A percentile compares a stretch with the other conserved stretches of the same genome.
phyloP scores from a whole-genome alignment of 2,329 filamentous ascomycete genomes.

The Fusarium ambrosium region DNA sequence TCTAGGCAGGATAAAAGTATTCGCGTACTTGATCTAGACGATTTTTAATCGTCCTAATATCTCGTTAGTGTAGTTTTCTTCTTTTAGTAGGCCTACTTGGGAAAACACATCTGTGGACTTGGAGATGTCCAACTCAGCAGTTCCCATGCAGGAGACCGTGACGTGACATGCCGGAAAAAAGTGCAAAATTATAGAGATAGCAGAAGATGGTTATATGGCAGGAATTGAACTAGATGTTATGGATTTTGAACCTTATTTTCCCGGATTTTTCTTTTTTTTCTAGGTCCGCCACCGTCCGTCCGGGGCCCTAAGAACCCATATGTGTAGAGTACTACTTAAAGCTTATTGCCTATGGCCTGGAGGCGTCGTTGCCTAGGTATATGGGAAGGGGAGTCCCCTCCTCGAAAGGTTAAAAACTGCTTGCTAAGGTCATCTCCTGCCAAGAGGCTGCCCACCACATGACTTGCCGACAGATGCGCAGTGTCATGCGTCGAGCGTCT shows the following conservation, averaged over 20 bases:
- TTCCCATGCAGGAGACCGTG: too few species aligned
- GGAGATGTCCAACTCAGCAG: too few species aligned
- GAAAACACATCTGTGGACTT: background rate
- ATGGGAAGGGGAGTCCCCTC: background rate
- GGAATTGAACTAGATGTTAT: background rate
- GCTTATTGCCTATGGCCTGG: background rate
- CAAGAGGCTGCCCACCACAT: background rate
- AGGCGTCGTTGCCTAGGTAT: background rate
- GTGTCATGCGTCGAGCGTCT: background rate
- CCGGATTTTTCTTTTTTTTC: background rate
- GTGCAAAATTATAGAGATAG: background rate
- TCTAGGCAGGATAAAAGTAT: background rate
- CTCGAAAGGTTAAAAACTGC: background rate
- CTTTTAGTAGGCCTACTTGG: background rate
- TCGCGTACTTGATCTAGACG: background rate
- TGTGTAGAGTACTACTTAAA: background rate
- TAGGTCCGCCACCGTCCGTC: background rate
- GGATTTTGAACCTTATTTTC: background rate
- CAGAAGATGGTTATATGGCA: background rate
- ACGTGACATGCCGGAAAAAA: background rate
- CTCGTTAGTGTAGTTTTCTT: background rate
- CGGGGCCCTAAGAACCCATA: background rate
- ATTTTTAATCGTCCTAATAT: fast-evolving
- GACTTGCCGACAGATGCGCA: background rate
- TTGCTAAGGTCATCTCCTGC: background rate